Evolutionary conservation across 306 rosid species (phyloP), one percentile per base, ranked within the genome.

Genomic region (Inga oerstediana): DNA sequence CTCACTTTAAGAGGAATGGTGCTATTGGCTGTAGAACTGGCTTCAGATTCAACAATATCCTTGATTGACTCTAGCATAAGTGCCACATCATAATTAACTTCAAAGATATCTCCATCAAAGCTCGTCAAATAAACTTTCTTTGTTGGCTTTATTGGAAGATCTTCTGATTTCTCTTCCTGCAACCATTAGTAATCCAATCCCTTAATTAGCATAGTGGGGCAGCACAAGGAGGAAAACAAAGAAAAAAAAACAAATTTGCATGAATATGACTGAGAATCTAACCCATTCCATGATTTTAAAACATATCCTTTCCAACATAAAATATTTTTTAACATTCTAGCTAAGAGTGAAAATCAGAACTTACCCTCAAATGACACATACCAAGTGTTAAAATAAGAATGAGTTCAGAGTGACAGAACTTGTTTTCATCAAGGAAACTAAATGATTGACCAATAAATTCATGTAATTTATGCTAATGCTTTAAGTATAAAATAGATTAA

Each of bases 41-140:
- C 88, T 71, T n/a, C 89, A 37, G 81, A 15, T 71, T 43, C 90
- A 43, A 87, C 79, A 83, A 69, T 64, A 20, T 81, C 89, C 75
- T 86, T 80, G 54, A 91, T 89, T 64, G 91, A 88, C 88, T 88
- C 84, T 49, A 95, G 89, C 85, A 91, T 74, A 2, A 86, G 88
- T 48, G 94, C 94, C 43, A 89, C 77, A 20, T 81, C 81, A 69
- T 80, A 88, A 5, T 91, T 89, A 7, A 93, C 89, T 78, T 78
- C 86, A 84, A 91, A 91, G 54, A 84, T 32, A 75, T 86, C 96
- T 39, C 93, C 88, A 66, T 91, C 87, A 1, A 85, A 90, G 83
- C 93, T 89, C 83, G 75, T 82, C 70, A 93, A 83, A 48, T 88
- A 75, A 72, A 93, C 87, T 86, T 83, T 89, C 90, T 83, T 88